These are phyloP conservation scores for Exobasidium rhododendri DNA, from an alignment of 1,284 basidiomycete genomes.

Conservation along the genomic window DNA sequence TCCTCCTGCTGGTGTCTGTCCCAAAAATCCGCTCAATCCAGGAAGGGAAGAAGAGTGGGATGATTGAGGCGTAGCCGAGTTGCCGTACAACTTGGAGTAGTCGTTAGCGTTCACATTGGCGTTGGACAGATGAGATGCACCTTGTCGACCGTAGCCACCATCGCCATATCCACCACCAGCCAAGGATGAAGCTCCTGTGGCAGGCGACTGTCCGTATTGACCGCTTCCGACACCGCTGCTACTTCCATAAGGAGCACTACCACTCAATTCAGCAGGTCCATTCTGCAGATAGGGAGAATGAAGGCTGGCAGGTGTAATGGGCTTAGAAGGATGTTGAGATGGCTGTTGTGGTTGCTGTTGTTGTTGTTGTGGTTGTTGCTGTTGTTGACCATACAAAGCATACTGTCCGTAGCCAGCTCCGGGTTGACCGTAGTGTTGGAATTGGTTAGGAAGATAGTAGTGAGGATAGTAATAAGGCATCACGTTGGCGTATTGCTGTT, in stretches of 20 bases:
- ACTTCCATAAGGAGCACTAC: constrained; percentile 16
- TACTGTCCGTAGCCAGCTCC: constrained; percentile 53
- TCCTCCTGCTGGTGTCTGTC: neutral
- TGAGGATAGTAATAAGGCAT: constrained; percentile 55
- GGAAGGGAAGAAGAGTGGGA: constrained; percentile 1
- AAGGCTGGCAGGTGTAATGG: constrained; percentile 41
- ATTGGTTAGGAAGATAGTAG: constrained; percentile 55
- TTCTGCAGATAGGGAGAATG: constrained; percentile 43
- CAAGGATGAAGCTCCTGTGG: neutral
- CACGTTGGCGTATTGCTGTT: constrained; percentile 44
- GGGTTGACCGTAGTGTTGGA: constrained; percentile 54
- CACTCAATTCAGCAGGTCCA: constrained; percentile 13
- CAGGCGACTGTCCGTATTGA: constrained; percentile 19
- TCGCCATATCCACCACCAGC: constrained; percentile 25
- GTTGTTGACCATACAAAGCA: constrained; percentile 51
- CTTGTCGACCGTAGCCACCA: constrained; percentile 35
- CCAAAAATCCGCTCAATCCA: constrained; percentile 3
- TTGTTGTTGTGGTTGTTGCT: constrained; percentile 20
- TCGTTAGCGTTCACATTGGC: constrained; percentile 16
- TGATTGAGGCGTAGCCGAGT: neutral
- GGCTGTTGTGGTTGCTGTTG: too few relatives aligned
- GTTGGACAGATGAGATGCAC: constrained; percentile 12
- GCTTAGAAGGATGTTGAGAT: constrained; percentile 47
- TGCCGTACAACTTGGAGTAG: constrained; percentile 12
- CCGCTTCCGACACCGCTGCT: constrained; percentile 5